A percentile compares a stretch with the other conserved stretches of the same genome.
Conservation (phyloP, 345 rosid species). For the Eucalyptus marginata region DNA sequence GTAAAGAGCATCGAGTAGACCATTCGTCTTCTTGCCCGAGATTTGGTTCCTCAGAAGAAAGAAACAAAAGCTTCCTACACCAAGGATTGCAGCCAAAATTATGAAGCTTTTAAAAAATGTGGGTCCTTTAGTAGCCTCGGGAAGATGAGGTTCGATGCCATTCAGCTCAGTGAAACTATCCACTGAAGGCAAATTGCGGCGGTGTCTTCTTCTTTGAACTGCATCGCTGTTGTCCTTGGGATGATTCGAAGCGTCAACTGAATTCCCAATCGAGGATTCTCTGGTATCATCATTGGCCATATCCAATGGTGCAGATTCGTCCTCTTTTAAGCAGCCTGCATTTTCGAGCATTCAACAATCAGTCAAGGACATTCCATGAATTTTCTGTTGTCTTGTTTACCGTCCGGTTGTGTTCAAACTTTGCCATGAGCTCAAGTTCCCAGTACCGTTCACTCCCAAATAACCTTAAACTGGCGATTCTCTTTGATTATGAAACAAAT, state of each 20-base stretch:
- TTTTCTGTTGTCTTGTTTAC: neutral
- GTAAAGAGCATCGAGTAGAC: constrained; percentile 36
- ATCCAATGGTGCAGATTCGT: neutral
- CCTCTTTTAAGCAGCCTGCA: neutral
- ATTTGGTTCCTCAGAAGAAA: constrained; percentile 26
- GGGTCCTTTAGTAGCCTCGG: neutral
- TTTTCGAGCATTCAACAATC: neutral
- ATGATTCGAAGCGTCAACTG: neutral
- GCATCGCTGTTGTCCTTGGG: neutral
- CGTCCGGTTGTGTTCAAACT: neutral
- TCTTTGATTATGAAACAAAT: neutral
- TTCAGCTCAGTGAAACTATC: neutral
- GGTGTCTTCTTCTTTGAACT: constrained; percentile 13
- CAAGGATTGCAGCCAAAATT: constrained; percentile 13
- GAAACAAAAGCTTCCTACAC: constrained; percentile 27
- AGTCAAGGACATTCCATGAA: neutral
- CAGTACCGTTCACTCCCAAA: neutral
- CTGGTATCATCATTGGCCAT: constrained; percentile 23
- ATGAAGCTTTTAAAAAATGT: constrained; percentile 7
- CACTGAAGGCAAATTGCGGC: neutral
- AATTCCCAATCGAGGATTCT: constrained; percentile 14
- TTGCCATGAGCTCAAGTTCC: neutral
- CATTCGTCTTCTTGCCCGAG: constrained; percentile 34
- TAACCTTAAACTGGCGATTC: neutral
- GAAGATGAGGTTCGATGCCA: neutral